Percentiles rank a stretch among this genome's conserved stretches.
Conservation (phyloP, 352 stramenopile species). For the Lagenidium giganteum region DNA sequence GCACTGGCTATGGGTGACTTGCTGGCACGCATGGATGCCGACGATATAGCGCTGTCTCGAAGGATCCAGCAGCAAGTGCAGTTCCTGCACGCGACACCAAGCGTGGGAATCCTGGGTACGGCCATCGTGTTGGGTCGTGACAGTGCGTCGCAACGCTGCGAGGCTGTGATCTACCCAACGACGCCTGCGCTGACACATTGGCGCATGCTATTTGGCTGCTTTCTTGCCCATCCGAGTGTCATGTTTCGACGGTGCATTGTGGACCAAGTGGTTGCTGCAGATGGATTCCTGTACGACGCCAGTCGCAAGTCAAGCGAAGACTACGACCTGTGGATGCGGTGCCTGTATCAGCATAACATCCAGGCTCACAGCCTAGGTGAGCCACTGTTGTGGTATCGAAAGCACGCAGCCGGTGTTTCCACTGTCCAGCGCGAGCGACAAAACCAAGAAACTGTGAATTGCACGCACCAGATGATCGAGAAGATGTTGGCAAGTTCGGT, state of each 20-base stretch:
- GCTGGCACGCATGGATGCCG: slow-evolving; percentile 82
- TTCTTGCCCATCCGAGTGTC: slow-evolving; percentile 71
- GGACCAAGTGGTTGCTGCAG: slow-evolving; percentile 19
- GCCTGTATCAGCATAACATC: slow-evolving; percentile 27
- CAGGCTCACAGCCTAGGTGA: slow-evolving; percentile 48
- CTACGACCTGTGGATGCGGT: slow-evolving; percentile 80
- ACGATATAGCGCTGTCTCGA: slow-evolving; percentile 61
- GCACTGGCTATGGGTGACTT: slow-evolving; percentile 34
- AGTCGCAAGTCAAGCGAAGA: slow-evolving; percentile 47
- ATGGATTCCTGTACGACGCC: slow-evolving; percentile 37
- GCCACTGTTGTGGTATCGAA: slow-evolving; percentile 46
- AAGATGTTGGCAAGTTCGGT: slow-evolving; percentile 10
- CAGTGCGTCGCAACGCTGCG: slow-evolving; percentile 1
- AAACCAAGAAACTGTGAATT: slow-evolving; percentile 38
- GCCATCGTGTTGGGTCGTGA: slow-evolving; percentile 27
- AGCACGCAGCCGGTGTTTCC: slow-evolving; percentile 19
- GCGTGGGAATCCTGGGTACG: slow-evolving; percentile 33
- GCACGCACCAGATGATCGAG: slow-evolving; percentile 24
- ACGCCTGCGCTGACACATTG: slow-evolving; percentile 53
- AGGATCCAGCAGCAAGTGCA: slow-evolving; percentile 51
- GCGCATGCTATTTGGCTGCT: slow-evolving; percentile 77
- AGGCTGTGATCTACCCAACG: slow-evolving; percentile 39
- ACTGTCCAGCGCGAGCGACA: slow-evolving; percentile 24
- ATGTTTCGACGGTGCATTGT: slow-evolving; percentile 59
- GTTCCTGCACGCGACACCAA: slow-evolving; percentile 29